Evolutionary conservation across 352 stramenopile species (phyloP), one percentile per base, ranked within the genome.

Genomic region (Blastocystis sp.): DNA sequence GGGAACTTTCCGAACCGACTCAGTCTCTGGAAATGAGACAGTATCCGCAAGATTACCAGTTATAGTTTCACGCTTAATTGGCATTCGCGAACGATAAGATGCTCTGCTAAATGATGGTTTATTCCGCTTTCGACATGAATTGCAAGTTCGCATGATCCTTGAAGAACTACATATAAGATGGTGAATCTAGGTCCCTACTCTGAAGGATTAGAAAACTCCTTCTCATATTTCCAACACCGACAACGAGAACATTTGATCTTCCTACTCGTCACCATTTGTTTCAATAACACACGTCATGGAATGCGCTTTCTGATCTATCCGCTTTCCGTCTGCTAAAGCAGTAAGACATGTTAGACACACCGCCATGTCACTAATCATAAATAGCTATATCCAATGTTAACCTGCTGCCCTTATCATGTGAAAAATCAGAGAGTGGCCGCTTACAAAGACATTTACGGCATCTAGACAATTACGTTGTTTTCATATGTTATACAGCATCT

Each of bases 191-290:
- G n/a, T 44, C 24, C 17, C 24, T 62, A 81, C 70, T 81, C 70
- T 0, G 37, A 22, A 3, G 24, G n/a, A 37, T 64, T 81, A 4
- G 54, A 27, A 62, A 81, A 81, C 37, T 81, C 70, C 27, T 37
- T 60, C 24, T 81, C 70, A 27, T 40, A 42, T 44, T 81, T 81
- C 70, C 70, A 81, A 40, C 70, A 81, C 35, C 70, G 70, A 60
- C 70, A 81, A n/a, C 70, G 70, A 62, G 70, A 81, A 64, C 70
- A 81, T 24, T 81, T 81, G 6, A 81, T 27, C 48, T 81, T 81
- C 5, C 70, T 81, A 81, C 15, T 24, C 40, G 42, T 59, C 2
- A 81, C 22, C 22, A 70, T 22, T 11, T n/a, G 24, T n/a, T 35
- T 33, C 33, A 44, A 44, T 15, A 4, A 48, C 3, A 62, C 15